Percentiles rank a stretch among this genome's conserved stretches.
phyloP scores from a whole-genome alignment of 371 early-diverging fungal species.

The Quaeritorhiza haematococci region DNA sequence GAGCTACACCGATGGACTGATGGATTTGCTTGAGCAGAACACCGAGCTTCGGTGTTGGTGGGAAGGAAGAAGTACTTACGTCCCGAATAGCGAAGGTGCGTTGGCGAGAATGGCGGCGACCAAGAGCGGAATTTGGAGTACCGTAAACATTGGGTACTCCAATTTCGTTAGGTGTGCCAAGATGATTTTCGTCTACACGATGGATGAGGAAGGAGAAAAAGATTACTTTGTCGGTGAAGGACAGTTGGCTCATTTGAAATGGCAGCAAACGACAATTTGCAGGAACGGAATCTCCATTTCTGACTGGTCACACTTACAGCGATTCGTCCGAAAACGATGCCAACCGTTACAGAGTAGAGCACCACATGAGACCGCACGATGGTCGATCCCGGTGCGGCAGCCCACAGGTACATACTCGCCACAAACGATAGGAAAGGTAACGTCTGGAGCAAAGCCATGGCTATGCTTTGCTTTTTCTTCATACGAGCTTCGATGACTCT shows the following conservation, averaged over 20 bases:
- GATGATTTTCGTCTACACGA: conserved; percentile 67
- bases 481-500: conserved; percentile 52
- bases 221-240: neutral
- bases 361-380: conserved; percentile 63
- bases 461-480: conserved; percentile 54
- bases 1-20: neutral
- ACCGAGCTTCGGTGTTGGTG: too few relatives aligned
- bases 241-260: neutral
- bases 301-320: conserved; percentile 67
- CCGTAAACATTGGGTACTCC: conserved; percentile 71
- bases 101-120: conserved; percentile 68
- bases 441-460: conserved; percentile 57
- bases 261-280: neutral
- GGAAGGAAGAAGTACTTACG: too few relatives aligned
- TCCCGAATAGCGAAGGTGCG: conserved; percentile 50
- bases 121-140: conserved; percentile 65
- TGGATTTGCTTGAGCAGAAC: too few relatives aligned
- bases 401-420: conserved; percentile 59
- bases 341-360: conserved; percentile 66
- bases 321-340: conserved; percentile 83
- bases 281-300: neutral
- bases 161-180: conserved; percentile 79
- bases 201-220: neutral
- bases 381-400: conserved; percentile 61
- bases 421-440: conserved; percentile 60